Base-by-base conservation (phyloP, 2,329 filamentous ascomycete genomes). In the Geoglossum cookeanum region DNA sequence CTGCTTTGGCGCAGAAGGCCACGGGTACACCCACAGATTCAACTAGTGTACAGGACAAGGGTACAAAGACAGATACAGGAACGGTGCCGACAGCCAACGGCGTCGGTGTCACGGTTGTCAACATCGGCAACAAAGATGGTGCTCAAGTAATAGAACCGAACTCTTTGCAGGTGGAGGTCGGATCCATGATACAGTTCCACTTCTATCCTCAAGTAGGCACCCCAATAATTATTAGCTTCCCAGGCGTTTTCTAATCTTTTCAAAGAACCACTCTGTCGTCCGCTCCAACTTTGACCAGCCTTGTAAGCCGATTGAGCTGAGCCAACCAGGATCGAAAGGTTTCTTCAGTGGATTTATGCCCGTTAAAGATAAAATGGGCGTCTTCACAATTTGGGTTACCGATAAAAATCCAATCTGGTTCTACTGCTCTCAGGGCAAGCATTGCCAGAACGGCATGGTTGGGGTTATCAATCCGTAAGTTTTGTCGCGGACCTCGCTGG, bases 401-500 rank as follows among this genome's bases (percentile, higher is more conserved):
- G 75, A 80, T 68, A 78, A 76, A 49, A 83, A 76, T 57, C 86
- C 87, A 33, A 74, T 90, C 62, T 92, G 87, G 85, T 72, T 86
- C 62, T 91, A 84, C 75, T 91, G 86, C 71, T 81, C 80, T 33
- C 83, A 88, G 68, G 80, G 68, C 51, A 78, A 75, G 65, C 87
- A 92, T 72, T 92, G 86, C 70, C 78, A 88, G 68, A 71, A 67
- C 53, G 84, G 84, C 60, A 89, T 89, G 83, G 76, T 78, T 58
- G 83, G 86, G 72, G 84, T 86, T 35, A 81, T 89, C 66, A 89
- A 90, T 69, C 79, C 83, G 81, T 85, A 70, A 70, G 81, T 70
- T 22, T 15, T 22, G 11, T 2, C 55, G 22, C 15, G 17, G 6
- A 1, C 13, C 6, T 13, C 13, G 3, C 15, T 7, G 15, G 9